Evolutionary conservation across 495 filamentous ascomycete genomes (phyloP), one percentile per base, ranked within the genome.

Genomic region (Penicillium crystallinum): DNA sequence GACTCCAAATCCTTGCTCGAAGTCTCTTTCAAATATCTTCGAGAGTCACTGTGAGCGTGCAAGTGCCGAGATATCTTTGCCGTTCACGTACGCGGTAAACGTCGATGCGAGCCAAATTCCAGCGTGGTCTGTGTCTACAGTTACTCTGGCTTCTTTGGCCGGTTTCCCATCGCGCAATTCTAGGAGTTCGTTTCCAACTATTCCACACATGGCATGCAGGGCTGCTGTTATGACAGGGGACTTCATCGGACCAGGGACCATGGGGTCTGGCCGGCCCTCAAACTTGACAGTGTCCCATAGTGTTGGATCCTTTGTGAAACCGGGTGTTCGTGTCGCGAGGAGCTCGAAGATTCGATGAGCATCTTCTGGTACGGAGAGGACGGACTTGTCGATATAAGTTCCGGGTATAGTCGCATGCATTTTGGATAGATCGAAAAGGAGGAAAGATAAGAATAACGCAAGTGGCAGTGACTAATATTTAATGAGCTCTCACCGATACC

Each of bases 181-280:
- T 2, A 65, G 37, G 12, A 67, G 25, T 27, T 67, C 58, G 47
- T 65, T 57, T 7, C 44, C 59, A 9, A 65, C 62, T 2, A 62
- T 11, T n/a, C 62, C 62, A 6, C 51, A 50, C 59, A 65, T 65
- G n/a, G 51, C 62, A 22, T 65, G 62, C 7, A 65, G 43, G 25
- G 62, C 59, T 9, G 62, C 59, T 15, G 59, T 43, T 2, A 65
- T 52, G 10, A 60, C 49, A 6, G 62, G 59, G n/a, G 59, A 46
- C 29, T 65, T 65, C 43, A 57, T 62, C 6, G 62, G 59, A 14
- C 62, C 62, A 0, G 62, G 62, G 9, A 65, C 53, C 31, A 65
- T 58, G 7, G 64, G 64, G 3, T 61, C 50, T 2, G 56, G 35
- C 4, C 46, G 36, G n/a, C 61, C 64, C 22, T 58, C 42, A 22